A percentile compares a stretch with the other conserved stretches of the same genome.
Evolutionary conservation across 805 yeast genomes (phyloP).

Genomic region (Candida maesae): DNA sequence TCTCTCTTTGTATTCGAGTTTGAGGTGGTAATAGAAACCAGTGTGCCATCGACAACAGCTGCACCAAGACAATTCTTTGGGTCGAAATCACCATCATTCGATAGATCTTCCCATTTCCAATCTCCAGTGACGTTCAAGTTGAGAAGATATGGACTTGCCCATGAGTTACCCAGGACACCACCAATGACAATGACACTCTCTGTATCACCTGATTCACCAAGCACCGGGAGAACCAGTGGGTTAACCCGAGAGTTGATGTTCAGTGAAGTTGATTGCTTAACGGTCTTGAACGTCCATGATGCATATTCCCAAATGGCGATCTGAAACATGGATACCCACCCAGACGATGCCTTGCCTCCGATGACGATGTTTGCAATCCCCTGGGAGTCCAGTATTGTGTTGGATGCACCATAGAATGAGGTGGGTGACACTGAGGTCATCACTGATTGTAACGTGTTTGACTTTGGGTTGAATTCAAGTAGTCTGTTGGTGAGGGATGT

Average conservation of each 20-base stretch:
- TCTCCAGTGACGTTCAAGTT: constrained; percentile 20
- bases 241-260: constrained; percentile 49
- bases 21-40: constrained; percentile 37
- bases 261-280: constrained; percentile 28
- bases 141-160: constrained; percentile 31
- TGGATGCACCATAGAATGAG: constrained; percentile 50
- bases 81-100: constrained; percentile 23
- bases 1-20: constrained; percentile 26
- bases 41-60: constrained; percentile 46
- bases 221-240: constrained; percentile 54
- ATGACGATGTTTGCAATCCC: constrained; percentile 49
- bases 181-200: constrained; percentile 51
- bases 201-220: constrained; percentile 26
- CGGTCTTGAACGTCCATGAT: constrained; percentile 60
- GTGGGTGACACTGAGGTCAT: constrained; percentile 51
- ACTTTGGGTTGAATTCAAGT: constrained; percentile 38
- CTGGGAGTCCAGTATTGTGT: constrained; percentile 34
- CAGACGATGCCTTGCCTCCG: constrained; percentile 60
- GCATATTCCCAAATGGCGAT: constrained; percentile 68
- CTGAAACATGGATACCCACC: constrained; percentile 74
- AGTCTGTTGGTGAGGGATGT: constrained; percentile 37
- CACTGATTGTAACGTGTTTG: constrained; percentile 35
- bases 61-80: constrained; percentile 41
- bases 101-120: constrained; percentile 27
- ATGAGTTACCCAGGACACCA: constrained; percentile 49